These are phyloP conservation scores for Quercus wislizeni DNA, from an alignment of 306 rosid species.

Conservation along the genomic window DNA sequence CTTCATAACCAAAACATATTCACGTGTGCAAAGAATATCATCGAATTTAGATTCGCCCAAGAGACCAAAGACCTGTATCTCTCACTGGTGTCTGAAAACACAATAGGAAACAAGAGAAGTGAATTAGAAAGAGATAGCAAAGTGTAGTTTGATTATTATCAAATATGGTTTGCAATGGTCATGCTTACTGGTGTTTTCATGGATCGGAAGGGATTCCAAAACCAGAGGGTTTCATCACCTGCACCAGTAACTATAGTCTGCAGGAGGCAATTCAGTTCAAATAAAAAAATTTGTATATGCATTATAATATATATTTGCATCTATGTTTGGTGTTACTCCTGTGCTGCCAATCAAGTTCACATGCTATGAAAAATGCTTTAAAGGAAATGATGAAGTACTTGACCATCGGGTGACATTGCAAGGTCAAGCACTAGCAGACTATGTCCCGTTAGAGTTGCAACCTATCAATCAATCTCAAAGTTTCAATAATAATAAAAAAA, in stretches of 20 bases:
- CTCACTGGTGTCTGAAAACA: conserved; percentile 68
- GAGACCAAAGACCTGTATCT: conserved; percentile 89
- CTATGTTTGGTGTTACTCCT: neutral
- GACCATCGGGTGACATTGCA: conserved; percentile 97
- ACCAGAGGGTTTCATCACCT: conserved; percentile 90
- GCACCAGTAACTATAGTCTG: conserved; percentile 97
- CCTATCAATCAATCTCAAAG: conserved; percentile 37
- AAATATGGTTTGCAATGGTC: conserved; percentile 5
- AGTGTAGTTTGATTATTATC: neutral
- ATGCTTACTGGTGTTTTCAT: conserved; percentile 75
- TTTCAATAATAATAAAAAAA: neutral
- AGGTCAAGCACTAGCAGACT: conserved; percentile 91
- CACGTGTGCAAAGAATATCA: neutral
- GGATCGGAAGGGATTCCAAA: conserved; percentile 92
- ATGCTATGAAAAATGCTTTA: neutral
- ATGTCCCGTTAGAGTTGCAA: conserved; percentile 93
- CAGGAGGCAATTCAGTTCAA: conserved; percentile 5
- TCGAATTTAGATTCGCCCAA: conserved; percentile 79
- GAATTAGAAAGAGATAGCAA: neutral
- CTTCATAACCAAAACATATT: neutral
- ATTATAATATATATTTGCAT: neutral
- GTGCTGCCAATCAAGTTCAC: neutral
- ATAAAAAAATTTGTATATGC: neutral
- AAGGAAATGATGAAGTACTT: conserved; percentile 42
- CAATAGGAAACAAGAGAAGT: neutral